Evolutionary conservation across 192 early-diverging fungal genomes (phyloP).

Genomic region (Coemansia sp.): DNA sequence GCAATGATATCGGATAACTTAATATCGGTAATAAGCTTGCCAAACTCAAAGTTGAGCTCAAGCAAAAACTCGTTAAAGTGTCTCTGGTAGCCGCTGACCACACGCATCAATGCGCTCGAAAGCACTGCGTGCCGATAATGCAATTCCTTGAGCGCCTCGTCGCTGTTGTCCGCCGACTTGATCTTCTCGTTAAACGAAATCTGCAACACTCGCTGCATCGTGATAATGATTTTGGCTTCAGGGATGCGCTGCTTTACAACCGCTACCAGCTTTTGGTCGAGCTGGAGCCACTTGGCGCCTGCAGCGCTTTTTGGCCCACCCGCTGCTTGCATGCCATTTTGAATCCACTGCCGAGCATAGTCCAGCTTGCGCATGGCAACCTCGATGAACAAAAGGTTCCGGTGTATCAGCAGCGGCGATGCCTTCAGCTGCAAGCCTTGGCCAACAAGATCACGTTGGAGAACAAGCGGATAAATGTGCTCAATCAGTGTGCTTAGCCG

Average conservation of each 20-base stretch:
- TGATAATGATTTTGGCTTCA: conserved; percentile 30
- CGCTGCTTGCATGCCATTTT: conserved; percentile 4
- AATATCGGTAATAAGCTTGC: conserved; percentile 28
- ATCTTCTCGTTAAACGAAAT: not conserved
- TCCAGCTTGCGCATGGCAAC: conserved; percentile 41
- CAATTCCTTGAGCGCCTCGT: conserved; percentile 10
- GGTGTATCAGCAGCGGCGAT: conserved; percentile 41
- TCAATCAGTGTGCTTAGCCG: conserved; percentile 42
- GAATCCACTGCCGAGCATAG: conserved; percentile 28
- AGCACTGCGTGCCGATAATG: conserved; percentile 27
- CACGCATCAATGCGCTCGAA: conserved; percentile 37
- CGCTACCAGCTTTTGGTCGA: conserved; percentile 35
- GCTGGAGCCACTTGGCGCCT: conserved; percentile 17
- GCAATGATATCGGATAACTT: conserved; percentile 10
- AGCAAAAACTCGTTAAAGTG: conserved; percentile 37
- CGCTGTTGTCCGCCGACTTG: not conserved
- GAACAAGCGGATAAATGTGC: conserved; percentile 33
- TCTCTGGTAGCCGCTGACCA: conserved; percentile 41
- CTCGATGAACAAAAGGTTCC: conserved; percentile 37
- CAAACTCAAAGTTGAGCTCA: conserved; percentile 44
- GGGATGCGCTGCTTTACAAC: conserved; percentile 44
- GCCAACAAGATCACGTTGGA: conserved; percentile 24
- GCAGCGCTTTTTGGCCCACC: not conserved
- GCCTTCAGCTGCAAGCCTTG: conserved; percentile 29
- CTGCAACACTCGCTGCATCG: conserved; percentile 23